phyloP scores from a whole-genome alignment of 495 filamentous ascomycete genomes.

The Tuber brumale region DNA sequence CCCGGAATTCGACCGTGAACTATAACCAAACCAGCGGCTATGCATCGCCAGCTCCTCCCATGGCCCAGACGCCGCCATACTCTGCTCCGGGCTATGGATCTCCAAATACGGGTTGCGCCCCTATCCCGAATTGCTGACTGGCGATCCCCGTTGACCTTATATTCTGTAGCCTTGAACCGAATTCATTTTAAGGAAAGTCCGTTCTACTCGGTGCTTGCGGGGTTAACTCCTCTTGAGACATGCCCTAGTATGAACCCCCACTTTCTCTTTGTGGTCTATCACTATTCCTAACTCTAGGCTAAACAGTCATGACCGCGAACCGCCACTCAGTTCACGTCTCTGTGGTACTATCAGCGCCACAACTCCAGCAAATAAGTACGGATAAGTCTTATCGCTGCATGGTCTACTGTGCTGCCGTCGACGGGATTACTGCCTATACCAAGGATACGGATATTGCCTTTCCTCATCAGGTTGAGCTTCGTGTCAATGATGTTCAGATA shows the following conservation, averaged over 20 bases:
- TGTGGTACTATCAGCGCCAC: slow-evolving; percentile 49
- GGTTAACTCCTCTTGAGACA: slow-evolving; percentile 55
- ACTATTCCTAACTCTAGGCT: slow-evolving; percentile 5
- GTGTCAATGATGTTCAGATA: slow-evolving; percentile 72
- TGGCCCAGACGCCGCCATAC: slow-evolving; percentile 24
- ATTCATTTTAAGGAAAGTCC: slow-evolving; percentile 67
- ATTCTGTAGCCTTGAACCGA: slow-evolving; percentile 38
- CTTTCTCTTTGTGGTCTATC: slow-evolving; percentile 21
- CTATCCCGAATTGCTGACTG: slow-evolving; percentile 21
- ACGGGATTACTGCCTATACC: slow-evolving; percentile 51
- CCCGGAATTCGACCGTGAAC: slow-evolving; percentile 26
- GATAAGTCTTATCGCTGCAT: slow-evolving; percentile 53
- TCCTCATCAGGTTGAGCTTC: slow-evolving; percentile 83
- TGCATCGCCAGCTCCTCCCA: slow-evolving; percentile 16
- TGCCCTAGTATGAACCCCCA: slow-evolving; percentile 57
- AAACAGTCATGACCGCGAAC: slow-evolving; percentile 54
- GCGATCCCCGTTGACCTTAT: slow-evolving; percentile 25
- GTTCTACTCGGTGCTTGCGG: slow-evolving; percentile 60
- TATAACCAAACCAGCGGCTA: slow-evolving; percentile 23
- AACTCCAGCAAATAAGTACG: slow-evolving; percentile 45
- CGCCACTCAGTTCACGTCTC: slow-evolving; percentile 51
- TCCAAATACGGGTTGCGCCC: slow-evolving; percentile 22
- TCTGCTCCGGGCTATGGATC: slow-evolving; percentile 19
- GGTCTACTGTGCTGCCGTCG: slow-evolving; percentile 67
- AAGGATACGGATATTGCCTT: slow-evolving; percentile 68